Conservation (phyloP, 2,329 filamentous ascomycete genomes). For the Paracoccidioides lutzii region DNA sequence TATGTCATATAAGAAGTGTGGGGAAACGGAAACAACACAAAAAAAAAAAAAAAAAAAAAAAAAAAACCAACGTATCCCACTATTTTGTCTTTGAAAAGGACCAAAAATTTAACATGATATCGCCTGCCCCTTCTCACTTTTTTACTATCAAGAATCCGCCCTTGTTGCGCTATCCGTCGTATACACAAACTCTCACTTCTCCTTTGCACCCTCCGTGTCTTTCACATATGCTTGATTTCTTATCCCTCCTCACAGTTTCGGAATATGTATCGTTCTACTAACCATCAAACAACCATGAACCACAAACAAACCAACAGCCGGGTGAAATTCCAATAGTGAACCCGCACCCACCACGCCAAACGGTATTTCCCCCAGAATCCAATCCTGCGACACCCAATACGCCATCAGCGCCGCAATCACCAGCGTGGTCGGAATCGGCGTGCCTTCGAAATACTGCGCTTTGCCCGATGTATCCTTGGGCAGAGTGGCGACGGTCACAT, state of each 20-base stretch:
- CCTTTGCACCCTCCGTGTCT: neutral
- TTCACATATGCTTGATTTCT: neutral
- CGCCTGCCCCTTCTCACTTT: neutral
- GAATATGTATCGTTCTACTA: conserved; percentile 86
- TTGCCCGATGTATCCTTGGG: conserved; percentile 90
- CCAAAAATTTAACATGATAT: neutral
- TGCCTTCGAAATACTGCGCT: conserved; percentile 91
- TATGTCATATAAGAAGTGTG: neutral
- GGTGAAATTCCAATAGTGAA: conserved; percentile 68
- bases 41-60: neutral
- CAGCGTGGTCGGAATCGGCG: conserved; percentile 84
- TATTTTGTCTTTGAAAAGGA: neutral
- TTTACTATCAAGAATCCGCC: neutral
- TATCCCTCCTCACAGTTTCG: conserved; percentile 50
- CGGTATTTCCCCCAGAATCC: conserved; percentile 68
- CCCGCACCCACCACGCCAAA: conserved; percentile 56
- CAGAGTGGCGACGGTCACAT: conserved; percentile 78
- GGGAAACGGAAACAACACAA: no score
- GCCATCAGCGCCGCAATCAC: conserved; percentile 73
- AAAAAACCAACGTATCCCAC: neutral
- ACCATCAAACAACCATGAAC: conserved; percentile 90
- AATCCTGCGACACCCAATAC: conserved; percentile 72
- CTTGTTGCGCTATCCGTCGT: neutral
- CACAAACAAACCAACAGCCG: conserved; percentile 65
- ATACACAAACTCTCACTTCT: neutral